A percentile compares a stretch with the other conserved stretches of the same genome.
Evolutionary conservation across 2,329 filamentous ascomycete species (phyloP).

Genomic region (Colletotrichum falcatum): DNA sequence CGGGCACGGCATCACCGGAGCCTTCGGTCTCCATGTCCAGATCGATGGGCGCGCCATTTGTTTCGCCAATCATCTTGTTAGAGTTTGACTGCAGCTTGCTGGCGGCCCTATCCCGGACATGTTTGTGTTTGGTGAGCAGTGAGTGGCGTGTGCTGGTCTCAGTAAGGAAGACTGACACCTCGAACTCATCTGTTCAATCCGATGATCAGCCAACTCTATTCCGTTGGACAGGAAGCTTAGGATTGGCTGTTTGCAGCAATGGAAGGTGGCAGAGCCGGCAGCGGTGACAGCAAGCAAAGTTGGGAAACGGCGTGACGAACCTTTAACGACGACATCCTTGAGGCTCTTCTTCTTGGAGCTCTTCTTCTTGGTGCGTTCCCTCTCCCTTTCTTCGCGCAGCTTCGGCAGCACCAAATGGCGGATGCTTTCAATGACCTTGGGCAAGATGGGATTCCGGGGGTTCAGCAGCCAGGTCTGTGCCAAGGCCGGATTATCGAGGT

Average conservation of each 20-base stretch:
- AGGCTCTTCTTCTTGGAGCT: conserved; percentile 81
- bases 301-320: conserved; percentile 58
- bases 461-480: conserved; percentile 87
- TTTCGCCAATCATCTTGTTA: conserved; percentile 68
- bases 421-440: conserved; percentile 85
- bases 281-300: conserved; percentile 5
- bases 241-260: conserved; percentile 32
- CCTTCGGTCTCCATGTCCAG: conserved; percentile 57
- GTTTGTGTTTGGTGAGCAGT: conserved; percentile 86
- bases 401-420: conserved; percentile 91
- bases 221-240: neutral
- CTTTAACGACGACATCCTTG: conserved; percentile 87
- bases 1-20: conserved; percentile 50
- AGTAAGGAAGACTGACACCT: conserved; percentile 93
- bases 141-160: conserved; percentile 88
- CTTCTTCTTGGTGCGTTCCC: conserved; percentile 67
- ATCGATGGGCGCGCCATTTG: conserved; percentile 65
- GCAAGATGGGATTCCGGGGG: conserved; percentile 79
- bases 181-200: conserved; percentile 81
- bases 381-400: conserved; percentile 85
- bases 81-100: conserved; percentile 71
- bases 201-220: conserved; percentile 22
- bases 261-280: conserved; percentile 26
- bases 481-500: conserved; percentile 90
- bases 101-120: conserved; percentile 71